Conservation (phyloP, 257 asterid species). For the Linderniella brevidens region DNA sequence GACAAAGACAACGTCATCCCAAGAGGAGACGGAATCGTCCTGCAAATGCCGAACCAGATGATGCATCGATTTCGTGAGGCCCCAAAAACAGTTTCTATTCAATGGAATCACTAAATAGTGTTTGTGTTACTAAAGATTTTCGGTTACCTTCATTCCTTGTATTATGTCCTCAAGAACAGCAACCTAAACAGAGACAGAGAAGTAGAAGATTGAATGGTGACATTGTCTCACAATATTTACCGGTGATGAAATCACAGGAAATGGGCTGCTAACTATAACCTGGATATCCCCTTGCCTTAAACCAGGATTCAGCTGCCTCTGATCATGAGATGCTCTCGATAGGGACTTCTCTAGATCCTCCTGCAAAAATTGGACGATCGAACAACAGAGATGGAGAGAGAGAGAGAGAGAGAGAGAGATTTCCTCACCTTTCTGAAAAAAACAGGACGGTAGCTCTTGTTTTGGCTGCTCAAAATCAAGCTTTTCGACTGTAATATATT, state of each 20-base stretch:
- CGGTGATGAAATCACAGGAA: background rate
- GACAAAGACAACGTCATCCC: conserved; percentile 79
- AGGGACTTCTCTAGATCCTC: conserved; percentile 79
- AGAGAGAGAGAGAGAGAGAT: background rate
- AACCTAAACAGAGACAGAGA: conserved; percentile 27
- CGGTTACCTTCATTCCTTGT: conserved; percentile 63
- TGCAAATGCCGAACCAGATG: conserved; percentile 20
- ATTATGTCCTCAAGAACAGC: conserved; percentile 77
- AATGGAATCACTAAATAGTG: too few species aligned
- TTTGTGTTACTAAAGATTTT: too few species aligned
- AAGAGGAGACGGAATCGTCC: conserved; percentile 43
- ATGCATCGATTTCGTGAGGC: too few species aligned
- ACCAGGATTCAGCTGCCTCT: conserved; percentile 49
- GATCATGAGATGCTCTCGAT: conserved; percentile 49
- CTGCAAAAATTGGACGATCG: conserved; percentile 18
- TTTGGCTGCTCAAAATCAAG: conserved; percentile 57
- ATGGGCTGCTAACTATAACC: conserved; percentile 18
- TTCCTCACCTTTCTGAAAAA: conserved; percentile 65
- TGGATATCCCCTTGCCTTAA: conserved; percentile 55
- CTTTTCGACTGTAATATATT: conserved; percentile 61
- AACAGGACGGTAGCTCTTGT: conserved; percentile 74
- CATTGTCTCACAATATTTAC: too few species aligned
- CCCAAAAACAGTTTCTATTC: too few species aligned
- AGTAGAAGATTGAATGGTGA: background rate
- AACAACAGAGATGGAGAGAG: background rate